Evolutionary conservation across 2,329 filamentous ascomycete species (phyloP), one percentile per base, ranked within the genome.

Genomic region (Falciphora oryzae): DNA sequence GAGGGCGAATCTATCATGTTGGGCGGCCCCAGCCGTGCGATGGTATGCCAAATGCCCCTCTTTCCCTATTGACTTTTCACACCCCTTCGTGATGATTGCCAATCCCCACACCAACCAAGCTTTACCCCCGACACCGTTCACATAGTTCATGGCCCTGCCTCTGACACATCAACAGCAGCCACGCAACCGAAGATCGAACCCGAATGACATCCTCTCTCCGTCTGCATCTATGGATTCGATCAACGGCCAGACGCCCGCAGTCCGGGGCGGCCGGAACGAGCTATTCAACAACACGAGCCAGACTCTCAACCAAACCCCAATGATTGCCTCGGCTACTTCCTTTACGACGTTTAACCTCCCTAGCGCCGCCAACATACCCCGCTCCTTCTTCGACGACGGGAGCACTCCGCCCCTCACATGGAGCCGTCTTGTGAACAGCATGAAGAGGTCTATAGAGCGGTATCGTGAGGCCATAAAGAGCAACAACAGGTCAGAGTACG

Each of bases 191-290:
- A 85, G 86, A 57, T 91, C 90, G 16, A 85, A 85, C 70, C 77
- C 73, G 61, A 76, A 85, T 65, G 88, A 91, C 65, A 89, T 88
- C 35, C 82, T 96, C 60, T 97, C 93, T 28, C 92, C 93, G 18
- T 91, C 92, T 27, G 91, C 90, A 0, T 97, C 93, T 1, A 92
- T 96, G 88, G 93, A 97, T 73, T 97, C 93, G 0, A 88, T 96
- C 69, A 92, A 90, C 69, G 89, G 85, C 61, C 78, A 84, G 62
- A 89, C 89, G 8, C 84, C 87, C 6, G 77, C 83, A 22, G 82
- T 78, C 38, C 76, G 87, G 69, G 82, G 81, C 50, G 82, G 81
- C 50, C 82, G 85, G 67, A 83, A 78, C 66, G 89, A 90, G 65
- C 79, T 81, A 22, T 79, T 81, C 63, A 73, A 76, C n/a, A 84